A percentile compares a stretch with the other conserved stretches of the same genome.
phyloP scores from a whole-genome alignment of 805 yeast genomes.

The Yarrowia sp. region DNA sequence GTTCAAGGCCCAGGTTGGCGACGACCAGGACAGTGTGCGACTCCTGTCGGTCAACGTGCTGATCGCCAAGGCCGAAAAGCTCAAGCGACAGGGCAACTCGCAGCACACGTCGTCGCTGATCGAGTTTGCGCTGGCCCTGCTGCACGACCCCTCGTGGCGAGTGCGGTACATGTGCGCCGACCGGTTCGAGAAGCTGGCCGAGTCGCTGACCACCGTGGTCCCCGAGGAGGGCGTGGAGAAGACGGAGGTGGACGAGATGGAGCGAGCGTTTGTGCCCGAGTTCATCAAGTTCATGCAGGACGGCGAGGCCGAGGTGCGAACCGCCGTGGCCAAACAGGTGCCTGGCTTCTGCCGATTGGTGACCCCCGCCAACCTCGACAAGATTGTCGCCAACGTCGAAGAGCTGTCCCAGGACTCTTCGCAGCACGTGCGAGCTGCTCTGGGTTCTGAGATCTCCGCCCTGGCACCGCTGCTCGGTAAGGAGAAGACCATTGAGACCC shows the following conservation, averaged over 20 bases:
- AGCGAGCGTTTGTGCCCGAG: slow-evolving; percentile 67
- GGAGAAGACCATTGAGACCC: slow-evolving; percentile 78
- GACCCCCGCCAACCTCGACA: slow-evolving; percentile 61
- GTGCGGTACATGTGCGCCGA: slow-evolving; percentile 99
- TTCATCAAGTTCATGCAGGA: slow-evolving; percentile 83
- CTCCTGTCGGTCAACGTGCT: slow-evolving; percentile 87
- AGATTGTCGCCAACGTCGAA: slow-evolving; percentile 82
- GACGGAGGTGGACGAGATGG: slow-evolving; percentile 58
- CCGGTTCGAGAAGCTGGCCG: slow-evolving; percentile 76
- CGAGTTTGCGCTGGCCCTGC: slow-evolving; percentile 66
- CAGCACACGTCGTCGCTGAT: slow-evolving; percentile 46
- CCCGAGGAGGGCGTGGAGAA: slow-evolving; percentile 24
- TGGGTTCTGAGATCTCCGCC: slow-evolving; percentile 86
- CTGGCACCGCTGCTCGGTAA: slow-evolving; percentile 85
- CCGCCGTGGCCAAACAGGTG: slow-evolving; percentile 89
- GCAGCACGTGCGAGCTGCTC: slow-evolving; percentile 90
- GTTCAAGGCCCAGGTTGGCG: slow-evolving; percentile 79
- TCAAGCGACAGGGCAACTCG: slow-evolving; percentile 45
- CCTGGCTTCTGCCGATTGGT: slow-evolving; percentile 58
- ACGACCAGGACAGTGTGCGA: slow-evolving; percentile 94
- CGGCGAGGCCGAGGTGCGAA: slow-evolving; percentile 95
- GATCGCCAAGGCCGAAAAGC: slow-evolving; percentile 67
- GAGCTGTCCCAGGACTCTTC: slow-evolving; percentile 87
- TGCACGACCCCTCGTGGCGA: slow-evolving; percentile 94
- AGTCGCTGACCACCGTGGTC: slow-evolving; percentile 54